Base-by-base conservation (phyloP, 768 basidiomycete genomes). In the Dictyophora rubrovolvata region DNA sequence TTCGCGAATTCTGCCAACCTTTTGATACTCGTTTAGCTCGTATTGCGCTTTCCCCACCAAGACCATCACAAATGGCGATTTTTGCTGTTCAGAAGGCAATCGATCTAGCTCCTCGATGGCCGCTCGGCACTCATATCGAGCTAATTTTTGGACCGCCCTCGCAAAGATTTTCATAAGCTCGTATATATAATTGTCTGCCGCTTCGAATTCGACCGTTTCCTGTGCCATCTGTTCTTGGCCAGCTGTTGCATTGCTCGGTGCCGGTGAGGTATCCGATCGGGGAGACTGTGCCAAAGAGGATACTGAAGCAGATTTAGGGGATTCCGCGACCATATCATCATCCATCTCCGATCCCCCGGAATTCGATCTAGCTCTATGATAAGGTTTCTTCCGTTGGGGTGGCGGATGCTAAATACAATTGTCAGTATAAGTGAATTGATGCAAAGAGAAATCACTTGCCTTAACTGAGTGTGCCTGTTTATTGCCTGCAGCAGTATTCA, bases 31-130 rank as follows among this genome's bases (percentile, higher is more conserved):
- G 61, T 87, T 80, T 70, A 82, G 79, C 71, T 98, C 96, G 71
- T 92, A 96, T 68, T 91, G 86, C 54, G 89, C 89, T 69, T 84
- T 83, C 12, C 89, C 96, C 14, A 88, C 79, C 78, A 94, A 82
- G 17, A 85, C 82, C 66, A 93, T 75, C 48, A 89, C 87, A 77
- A 82, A 87, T 55, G 87, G 78, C 42, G 86, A 86, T 58, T 81
- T 75, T 68, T 88, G 85, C 60, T 95, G 85, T 54, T 77, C 77
- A 59, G 76, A 72, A 28, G 93, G 89, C 63, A 99, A 73, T 65
- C 77, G 75, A 68, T 89, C 87, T 50, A 98, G 74, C 68, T 87
- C 86, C 48, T 80, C 79, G 46, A 96, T 69, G 69, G 88, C 90
- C 66, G 77, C 76, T 64, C 79, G 77, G 65, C 85, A 87, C 66